Conservation (phyloP, 2,329 filamentous ascomycete species). For the Cryphonectria nitschkei region DNA sequence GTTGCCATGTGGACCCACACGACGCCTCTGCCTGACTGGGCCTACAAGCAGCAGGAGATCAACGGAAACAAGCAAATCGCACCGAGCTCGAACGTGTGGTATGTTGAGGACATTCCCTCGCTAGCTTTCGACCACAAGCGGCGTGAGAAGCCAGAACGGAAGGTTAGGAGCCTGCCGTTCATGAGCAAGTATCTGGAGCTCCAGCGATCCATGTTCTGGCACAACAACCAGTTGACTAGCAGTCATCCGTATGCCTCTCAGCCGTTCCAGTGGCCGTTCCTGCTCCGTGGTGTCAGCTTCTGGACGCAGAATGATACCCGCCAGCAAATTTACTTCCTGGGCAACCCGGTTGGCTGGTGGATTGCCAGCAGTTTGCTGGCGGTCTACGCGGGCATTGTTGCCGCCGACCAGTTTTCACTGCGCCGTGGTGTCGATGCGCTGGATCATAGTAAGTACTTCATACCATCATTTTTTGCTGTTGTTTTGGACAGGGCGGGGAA, state of each 20-base stretch:
- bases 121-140: slow-evolving; percentile 73
- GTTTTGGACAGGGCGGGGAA: not conserved
- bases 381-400: slow-evolving; percentile 89
- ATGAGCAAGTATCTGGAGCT: slow-evolving; percentile 94
- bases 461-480: not conserved
- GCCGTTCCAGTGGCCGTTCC: slow-evolving; percentile 97
- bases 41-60: slow-evolving; percentile 95
- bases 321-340: slow-evolving; percentile 97
- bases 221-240: slow-evolving; percentile 97
- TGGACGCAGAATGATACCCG: slow-evolving; percentile 96
- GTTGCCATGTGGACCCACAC: slow-evolving; percentile 99
- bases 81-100: slow-evolving; percentile 92
- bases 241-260: slow-evolving; percentile 95
- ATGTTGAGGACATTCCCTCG: slow-evolving; percentile 87
- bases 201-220: slow-evolving; percentile 98
- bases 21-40: slow-evolving; percentile 95
- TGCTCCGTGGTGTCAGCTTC: slow-evolving; percentile 96
- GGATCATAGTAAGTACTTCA: slow-evolving; percentile 76
- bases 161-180: slow-evolving; percentile 86
- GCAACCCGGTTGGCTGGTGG: slow-evolving; percentile 98
- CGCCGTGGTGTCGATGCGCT: slow-evolving; percentile 91
- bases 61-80: slow-evolving; percentile 97
- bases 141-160: slow-evolving; percentile 72
- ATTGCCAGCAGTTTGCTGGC: slow-evolving; percentile 88
- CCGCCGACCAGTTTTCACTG: slow-evolving; percentile 90